Conservation (phyloP, 768 basidiomycete species). For the Psilocybe cubensis region DNA sequence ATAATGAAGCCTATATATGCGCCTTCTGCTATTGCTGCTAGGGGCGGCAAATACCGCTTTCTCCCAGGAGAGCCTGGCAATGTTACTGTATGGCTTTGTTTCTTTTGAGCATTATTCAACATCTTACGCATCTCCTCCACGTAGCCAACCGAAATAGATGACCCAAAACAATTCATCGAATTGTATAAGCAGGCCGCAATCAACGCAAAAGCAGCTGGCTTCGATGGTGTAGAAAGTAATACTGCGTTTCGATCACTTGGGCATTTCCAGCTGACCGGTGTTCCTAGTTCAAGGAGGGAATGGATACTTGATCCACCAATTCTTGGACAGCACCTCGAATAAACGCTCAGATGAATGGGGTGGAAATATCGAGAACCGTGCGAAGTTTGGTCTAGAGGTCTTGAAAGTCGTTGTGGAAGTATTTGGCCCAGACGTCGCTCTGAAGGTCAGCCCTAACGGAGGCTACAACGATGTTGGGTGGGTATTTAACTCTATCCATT, state of each 20-base stretch:
- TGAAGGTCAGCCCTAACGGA: slow-evolving; percentile 48
- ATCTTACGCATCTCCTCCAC: neutral
- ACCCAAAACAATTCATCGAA: slow-evolving; percentile 42
- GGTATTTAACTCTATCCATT: neutral
- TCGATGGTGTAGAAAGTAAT: slow-evolving; percentile 56
- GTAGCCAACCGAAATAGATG: slow-evolving; percentile 45
- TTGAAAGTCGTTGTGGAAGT: slow-evolving; percentile 44
- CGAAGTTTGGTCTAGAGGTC: slow-evolving; percentile 56
- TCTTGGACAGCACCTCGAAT: slow-evolving; percentile 52
- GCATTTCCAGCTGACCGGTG: neutral
- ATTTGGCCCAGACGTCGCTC: slow-evolving; percentile 46
- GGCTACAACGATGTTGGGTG: slow-evolving; percentile 52
- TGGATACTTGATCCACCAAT: slow-evolving; percentile 51
- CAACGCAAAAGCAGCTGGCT: slow-evolving; percentile 56
- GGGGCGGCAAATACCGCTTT: slow-evolving; percentile 43
- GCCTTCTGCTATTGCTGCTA: slow-evolving; percentile 46
- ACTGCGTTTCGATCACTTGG: neutral
- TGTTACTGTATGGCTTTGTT: slow-evolving; percentile 42
- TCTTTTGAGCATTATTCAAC: neutral
- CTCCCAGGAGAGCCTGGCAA: slow-evolving; percentile 41
- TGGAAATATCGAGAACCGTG: slow-evolving; percentile 58
- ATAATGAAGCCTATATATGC: slow-evolving; percentile 42
- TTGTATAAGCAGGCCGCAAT: slow-evolving; percentile 46
- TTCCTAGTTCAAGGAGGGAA: slow-evolving; percentile 43
- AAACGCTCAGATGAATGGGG: slow-evolving; percentile 61